A percentile compares a stretch with the other conserved stretches of the same genome.
These are phyloP conservation scores for Debaryomyces fabryi DNA, from an alignment of 1,139 yeast genomes.

Conservation along the genomic window DNA sequence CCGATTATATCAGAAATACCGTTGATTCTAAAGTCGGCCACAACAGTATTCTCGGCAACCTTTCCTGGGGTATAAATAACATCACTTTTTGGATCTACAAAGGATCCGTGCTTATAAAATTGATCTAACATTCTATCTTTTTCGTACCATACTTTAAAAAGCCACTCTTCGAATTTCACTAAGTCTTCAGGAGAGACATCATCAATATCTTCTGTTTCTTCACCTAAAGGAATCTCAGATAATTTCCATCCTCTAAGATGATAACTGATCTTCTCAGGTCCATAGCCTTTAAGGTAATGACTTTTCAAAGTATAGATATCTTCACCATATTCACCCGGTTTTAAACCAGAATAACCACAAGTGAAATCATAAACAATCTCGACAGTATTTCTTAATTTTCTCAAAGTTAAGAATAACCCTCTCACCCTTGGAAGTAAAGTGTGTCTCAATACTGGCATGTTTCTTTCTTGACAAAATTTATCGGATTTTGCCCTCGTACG, in stretches of 20 bases:
- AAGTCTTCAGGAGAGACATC: conserved; percentile 47
- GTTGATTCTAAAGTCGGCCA: conserved; percentile 33
- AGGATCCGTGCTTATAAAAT: conserved; percentile 61
- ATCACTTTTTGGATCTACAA: conserved; percentile 32
- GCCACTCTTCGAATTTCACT: conserved; percentile 70
- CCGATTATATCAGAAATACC: conserved; percentile 23
- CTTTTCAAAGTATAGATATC: conserved; percentile 66
- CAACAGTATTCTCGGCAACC: conserved; percentile 23
- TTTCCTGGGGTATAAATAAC: conserved; percentile 13
- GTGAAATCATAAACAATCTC: conserved; percentile 82
- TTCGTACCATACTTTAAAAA: conserved; percentile 71
- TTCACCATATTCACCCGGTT: conserved; percentile 71
- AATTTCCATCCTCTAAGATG: conserved; percentile 62
- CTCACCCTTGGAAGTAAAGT: conserved; percentile 79
- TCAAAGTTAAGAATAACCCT: conserved; percentile 72
- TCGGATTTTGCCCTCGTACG: conserved; percentile 63
- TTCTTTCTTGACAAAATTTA: conserved; percentile 56
- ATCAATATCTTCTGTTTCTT: conserved; percentile 46
- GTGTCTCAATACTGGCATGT: conserved; percentile 54
- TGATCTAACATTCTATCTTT: conserved; percentile 71
- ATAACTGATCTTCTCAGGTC: conserved; percentile 68
- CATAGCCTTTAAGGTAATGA: conserved; percentile 67
- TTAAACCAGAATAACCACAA: conserved; percentile 75
- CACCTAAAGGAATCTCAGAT: conserved; percentile 67
- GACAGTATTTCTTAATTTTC: conserved; percentile 59